Base-by-base conservation (phyloP, 2,329 filamentous ascomycete species). In the Colletotrichum camelliae region DNA sequence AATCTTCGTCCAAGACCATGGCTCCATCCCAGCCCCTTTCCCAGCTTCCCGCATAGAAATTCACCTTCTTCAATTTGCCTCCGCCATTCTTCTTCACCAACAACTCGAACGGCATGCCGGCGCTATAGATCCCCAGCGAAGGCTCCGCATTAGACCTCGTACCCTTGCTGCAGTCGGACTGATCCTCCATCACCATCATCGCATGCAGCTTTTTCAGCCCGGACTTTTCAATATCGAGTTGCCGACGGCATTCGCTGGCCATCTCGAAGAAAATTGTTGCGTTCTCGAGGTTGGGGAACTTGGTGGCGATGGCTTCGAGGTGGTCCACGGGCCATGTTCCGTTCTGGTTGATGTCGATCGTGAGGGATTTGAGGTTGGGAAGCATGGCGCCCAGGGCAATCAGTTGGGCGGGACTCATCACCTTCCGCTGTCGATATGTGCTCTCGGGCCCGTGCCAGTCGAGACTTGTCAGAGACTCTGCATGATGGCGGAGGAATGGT, bases 271-370 rank as follows among this genome's bases (percentile, higher is more conserved):
- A 75, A 35, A 75, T 27, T 4, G 72, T 77, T 2, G 70, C 43
- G n/a, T 71, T 55, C 5, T 37, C 33, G 5, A 75, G 35, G 5
- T 71, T 72, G 15, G 75, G 62, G 3, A 77, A 75, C 9, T 33
- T 33, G 12, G 60, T 60, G 8, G 61, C 74, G 12, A 76, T 55
- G n/a, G 60, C 71, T 7, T 67, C 52, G 27, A 76, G 33, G 21
- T 74, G 31, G 29, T 65, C 70, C 48, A 35, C 43, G 21, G 60
- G 60, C 70, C 70, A 70, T 1, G 70, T 70, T 0, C 60, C 60
- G 7, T 76, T 67, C 2, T 67, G 74, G 24, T 76, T 70, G n/a
- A 76, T n/a, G 66, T 76, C 74, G 48, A 76, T 27, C 2, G 39
- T 74, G 5, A 76, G 18, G 13, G 13, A 55, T 4, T 52, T 12